These are phyloP conservation scores for Terfezia boudieri DNA, from an alignment of 495 filamentous ascomycete species.

Conservation along the genomic window DNA sequence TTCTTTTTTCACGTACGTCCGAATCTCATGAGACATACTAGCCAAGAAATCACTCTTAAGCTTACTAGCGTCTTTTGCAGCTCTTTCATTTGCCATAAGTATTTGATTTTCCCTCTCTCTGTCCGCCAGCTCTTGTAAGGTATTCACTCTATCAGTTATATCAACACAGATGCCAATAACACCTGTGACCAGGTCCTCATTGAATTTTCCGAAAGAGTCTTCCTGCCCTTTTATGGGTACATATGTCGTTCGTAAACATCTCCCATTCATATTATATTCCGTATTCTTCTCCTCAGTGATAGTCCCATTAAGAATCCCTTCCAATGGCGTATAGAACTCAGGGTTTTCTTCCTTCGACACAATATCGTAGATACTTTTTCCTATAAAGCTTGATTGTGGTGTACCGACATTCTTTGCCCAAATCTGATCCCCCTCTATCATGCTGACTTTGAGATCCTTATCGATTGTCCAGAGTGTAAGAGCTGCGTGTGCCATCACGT, in stretches of 20 bases:
- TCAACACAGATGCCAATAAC: slow-evolving; percentile 49
- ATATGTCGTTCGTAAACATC: slow-evolving; percentile 43
- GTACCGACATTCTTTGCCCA: slow-evolving; percentile 5
- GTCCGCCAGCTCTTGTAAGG: slow-evolving; percentile 31
- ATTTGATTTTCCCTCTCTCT: slow-evolving; percentile 39
- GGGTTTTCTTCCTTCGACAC: slow-evolving; percentile 26
- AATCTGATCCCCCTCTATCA: slow-evolving; percentile 31
- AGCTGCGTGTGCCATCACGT: slow-evolving; percentile 43
- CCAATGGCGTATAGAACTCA: slow-evolving; percentile 30
- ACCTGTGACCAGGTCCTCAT: slow-evolving; percentile 31
- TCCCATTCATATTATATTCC: slow-evolving; percentile 30
- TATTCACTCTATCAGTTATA: slow-evolving; percentile 38
- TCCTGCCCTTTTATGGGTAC: slow-evolving; percentile 34
- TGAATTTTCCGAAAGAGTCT: slow-evolving; percentile 23
- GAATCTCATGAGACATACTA: slow-evolving; percentile 76
- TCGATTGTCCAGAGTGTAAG: slow-evolving; percentile 49
- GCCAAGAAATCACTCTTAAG: slow-evolving; percentile 50
- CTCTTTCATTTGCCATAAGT: slow-evolving; percentile 36
- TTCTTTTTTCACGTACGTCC: slow-evolving; percentile 51
- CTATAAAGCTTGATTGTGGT: slow-evolving; percentile 25
- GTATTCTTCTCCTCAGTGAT: slow-evolving; percentile 23
- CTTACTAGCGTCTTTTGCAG: slow-evolving; percentile 43
- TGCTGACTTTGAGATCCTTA: slow-evolving; percentile 29
- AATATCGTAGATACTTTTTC: slow-evolving; percentile 33
- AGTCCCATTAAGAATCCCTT: slow-evolving; percentile 33